phyloP scores from a whole-genome alignment of 306 rosid genomes.

The Hylodesmum podocarpum region DNA sequence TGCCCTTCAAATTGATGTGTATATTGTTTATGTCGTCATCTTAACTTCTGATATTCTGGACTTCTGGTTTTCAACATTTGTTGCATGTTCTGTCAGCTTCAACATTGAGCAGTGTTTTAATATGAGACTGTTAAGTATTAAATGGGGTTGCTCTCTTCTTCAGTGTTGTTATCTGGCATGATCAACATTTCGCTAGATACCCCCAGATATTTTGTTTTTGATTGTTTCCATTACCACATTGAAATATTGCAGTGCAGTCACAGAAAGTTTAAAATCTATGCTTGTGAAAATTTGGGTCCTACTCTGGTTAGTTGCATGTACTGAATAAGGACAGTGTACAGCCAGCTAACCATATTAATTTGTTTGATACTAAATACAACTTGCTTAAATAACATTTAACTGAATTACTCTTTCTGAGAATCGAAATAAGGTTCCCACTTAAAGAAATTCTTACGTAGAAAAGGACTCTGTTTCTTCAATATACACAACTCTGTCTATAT shows the following conservation, averaged over 20 bases:
- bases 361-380: background rate
- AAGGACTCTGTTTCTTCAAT: background rate
- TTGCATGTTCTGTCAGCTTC: background rate
- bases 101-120: conserved; percentile 3
- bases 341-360: background rate
- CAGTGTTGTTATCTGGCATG: background rate
- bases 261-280: background rate
- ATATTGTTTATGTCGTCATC: background rate
- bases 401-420: background rate
- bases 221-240: background rate
- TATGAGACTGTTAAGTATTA: conserved; percentile 17
- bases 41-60: background rate
- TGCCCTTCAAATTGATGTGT: background rate
- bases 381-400: background rate
- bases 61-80: background rate
- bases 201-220: background rate
- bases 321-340: background rate
- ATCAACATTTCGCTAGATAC: background rate
- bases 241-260: background rate
- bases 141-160: conserved; percentile 16
- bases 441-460: background rate
- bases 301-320: background rate
- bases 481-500: background rate
- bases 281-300: background rate
- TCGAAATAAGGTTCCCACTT: background rate